phyloP scores from a whole-genome alignment of 805 yeast species.

The Saturnispora bothae region DNA sequence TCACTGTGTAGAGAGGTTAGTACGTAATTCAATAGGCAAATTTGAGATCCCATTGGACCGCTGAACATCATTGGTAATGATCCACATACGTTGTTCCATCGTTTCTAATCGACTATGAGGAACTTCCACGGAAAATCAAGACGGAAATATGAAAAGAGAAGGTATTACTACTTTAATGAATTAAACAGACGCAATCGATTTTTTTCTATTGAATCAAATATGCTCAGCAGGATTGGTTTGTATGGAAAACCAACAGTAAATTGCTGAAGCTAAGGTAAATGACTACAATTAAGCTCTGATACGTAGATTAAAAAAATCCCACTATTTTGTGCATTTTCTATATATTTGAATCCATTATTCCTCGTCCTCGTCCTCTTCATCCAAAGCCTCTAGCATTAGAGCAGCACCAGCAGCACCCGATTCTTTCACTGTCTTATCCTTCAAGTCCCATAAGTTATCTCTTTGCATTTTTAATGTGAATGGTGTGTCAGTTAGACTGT shows the following conservation, averaged over 20 bases:
- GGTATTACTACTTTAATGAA: background rate
- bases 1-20: slow-evolving; percentile 8
- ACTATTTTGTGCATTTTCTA: too few relatives aligned
- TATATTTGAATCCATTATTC: too few relatives aligned
- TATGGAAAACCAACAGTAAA: too few relatives aligned
- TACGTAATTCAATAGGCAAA: too few relatives aligned
- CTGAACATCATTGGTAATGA: background rate
- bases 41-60: background rate
- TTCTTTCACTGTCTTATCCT: slow-evolving; percentile 52
- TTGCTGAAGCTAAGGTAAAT: too few relatives aligned
- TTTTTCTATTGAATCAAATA: too few relatives aligned
- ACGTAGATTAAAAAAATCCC: too few relatives aligned
- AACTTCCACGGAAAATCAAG: background rate
- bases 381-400: slow-evolving; percentile 49
- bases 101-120: background rate
- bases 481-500: slow-evolving; percentile 29
- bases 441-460: slow-evolving; percentile 41
- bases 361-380: slow-evolving; percentile 15
- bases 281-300: too few relatives aligned
- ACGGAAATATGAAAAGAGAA: background rate
- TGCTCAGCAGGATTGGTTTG: too few relatives aligned
- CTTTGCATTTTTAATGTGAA: slow-evolving; percentile 54
- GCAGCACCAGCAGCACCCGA: slow-evolving; percentile 81
- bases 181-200: too few relatives aligned
- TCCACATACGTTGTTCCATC: slow-evolving; percentile 9